Evolutionary conservation across 768 basidiomycete genomes (phyloP).

Genomic region (Panaeolus cyanescens): DNA sequence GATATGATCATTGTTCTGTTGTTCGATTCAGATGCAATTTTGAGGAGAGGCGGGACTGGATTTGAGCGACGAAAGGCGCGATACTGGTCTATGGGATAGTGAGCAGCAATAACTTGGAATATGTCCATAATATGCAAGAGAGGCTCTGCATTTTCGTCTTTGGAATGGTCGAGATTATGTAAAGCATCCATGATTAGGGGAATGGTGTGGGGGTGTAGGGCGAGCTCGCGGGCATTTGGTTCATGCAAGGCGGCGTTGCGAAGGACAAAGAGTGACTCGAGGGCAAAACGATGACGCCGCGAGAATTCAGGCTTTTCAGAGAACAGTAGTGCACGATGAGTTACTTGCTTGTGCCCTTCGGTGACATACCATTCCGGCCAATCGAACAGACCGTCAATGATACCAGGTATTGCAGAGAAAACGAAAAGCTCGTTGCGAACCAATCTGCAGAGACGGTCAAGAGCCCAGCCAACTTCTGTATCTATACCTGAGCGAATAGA

Average conservation of each 20-base stretch:
- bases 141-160: constrained; percentile 74
- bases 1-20: constrained; percentile 80
- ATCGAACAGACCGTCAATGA: constrained; percentile 82
- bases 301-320: constrained; percentile 51
- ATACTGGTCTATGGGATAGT: constrained; percentile 31
- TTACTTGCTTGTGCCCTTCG: constrained; percentile 53
- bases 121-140: constrained; percentile 73
- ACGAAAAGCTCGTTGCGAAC: constrained; percentile 78
- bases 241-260: constrained; percentile 82
- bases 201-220: constrained; percentile 59
- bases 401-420: constrained; percentile 71
- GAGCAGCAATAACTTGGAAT: constrained; percentile 61
- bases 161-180: constrained; percentile 55
- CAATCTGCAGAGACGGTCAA: constrained; percentile 83
- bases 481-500: constrained; percentile 83
- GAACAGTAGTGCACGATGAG: constrained; percentile 52
- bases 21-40: constrained; percentile 54
- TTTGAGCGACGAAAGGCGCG: constrained; percentile 35
- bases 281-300: constrained; percentile 70
- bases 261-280: constrained; percentile 83
- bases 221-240: constrained; percentile 63
- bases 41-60: constrained; percentile 59
- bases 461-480: constrained; percentile 85
- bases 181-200: constrained; percentile 69
- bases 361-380: constrained; percentile 86